Conservation (phyloP, 75 land plant species). For the Sequoiadendron giganteum region DNA sequence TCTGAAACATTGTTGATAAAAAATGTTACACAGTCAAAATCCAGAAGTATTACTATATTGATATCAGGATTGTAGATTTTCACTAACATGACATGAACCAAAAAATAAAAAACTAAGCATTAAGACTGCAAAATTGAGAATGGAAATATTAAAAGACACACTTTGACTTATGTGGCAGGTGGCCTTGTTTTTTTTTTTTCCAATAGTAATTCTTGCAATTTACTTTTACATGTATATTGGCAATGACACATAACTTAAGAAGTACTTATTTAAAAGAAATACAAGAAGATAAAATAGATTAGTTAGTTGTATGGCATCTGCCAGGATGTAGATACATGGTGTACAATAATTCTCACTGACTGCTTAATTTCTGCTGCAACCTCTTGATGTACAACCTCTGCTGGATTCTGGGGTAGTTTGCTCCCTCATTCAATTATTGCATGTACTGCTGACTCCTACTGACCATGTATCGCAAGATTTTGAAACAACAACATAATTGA, state of each 20-base stretch:
- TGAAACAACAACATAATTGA: conserved; percentile 5
- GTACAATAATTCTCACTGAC: not conserved
- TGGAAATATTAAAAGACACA: not conserved
- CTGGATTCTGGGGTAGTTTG: conserved; percentile 95
- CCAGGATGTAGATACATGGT: not conserved
- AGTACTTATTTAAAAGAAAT: not conserved
- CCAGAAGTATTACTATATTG: no score
- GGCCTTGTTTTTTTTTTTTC: not conserved
- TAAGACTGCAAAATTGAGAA: not conserved
- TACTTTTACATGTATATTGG: not conserved
- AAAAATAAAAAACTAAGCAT: not conserved
- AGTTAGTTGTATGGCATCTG: not conserved
- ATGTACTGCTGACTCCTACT: conserved; percentile 54
- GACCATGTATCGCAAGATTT: conserved; percentile 17
- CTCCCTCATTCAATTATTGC: conserved; percentile 82
- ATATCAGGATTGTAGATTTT: no score
- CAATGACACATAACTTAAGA: not conserved
- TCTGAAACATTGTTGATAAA: no score
- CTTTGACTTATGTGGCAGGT: not conserved
- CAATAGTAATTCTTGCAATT: not conserved
- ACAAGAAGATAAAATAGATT: not conserved
- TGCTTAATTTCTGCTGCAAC: conserved; percentile 45
- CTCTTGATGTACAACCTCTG: conserved; percentile 91
- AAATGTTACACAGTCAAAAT: no score
- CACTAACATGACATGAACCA: not conserved